Percentiles rank a stretch among this genome's conserved stretches.
Evolutionary conservation across 1,284 basidiomycete species (phyloP).

Genomic region (Rhodotorula sp.): DNA sequence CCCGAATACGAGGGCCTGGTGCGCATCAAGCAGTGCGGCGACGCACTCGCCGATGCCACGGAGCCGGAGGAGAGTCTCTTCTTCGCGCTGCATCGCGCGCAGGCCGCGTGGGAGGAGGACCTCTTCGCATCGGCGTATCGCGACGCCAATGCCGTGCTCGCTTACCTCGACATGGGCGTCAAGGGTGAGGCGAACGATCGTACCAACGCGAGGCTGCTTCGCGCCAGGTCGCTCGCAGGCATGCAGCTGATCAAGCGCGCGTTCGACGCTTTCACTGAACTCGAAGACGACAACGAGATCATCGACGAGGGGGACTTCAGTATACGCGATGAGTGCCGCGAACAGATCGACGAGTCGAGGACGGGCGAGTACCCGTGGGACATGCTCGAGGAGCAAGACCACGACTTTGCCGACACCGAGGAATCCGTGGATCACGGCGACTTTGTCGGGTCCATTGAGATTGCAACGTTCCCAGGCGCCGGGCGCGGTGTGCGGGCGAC

Average conservation of each 20-base stretch:
- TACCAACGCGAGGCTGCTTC: constrained; percentile 2
- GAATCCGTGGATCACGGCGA: not conserved
- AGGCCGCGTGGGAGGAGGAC: constrained; percentile 10
- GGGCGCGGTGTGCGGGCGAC: constrained; percentile 26
- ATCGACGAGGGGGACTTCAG: not conserved
- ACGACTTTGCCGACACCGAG: not conserved
- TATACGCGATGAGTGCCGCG: not conserved
- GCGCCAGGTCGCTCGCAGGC: constrained; percentile 2
- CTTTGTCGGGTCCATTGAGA: constrained; percentile 13
- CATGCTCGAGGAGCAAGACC: not conserved
- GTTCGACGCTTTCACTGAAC: not conserved
- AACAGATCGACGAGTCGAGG: not conserved
- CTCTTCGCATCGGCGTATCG: constrained; percentile 1
- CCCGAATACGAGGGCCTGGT: not conserved
- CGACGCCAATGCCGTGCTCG: constrained; percentile 4
- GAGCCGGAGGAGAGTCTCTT: not conserved
- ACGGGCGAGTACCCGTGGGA: constrained; percentile 1
- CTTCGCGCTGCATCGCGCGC: constrained; percentile 18
- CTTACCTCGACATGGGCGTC: not conserved
- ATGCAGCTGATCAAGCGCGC: not conserved
- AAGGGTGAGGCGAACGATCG: not conserved
- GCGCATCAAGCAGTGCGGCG: constrained; percentile 7
- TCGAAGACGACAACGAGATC: not conserved
- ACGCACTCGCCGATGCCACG: not conserved
- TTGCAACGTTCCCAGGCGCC: not conserved